Conservation (phyloP, 2,329 filamentous ascomycete species). For the Fusarium torreyae region DNA sequence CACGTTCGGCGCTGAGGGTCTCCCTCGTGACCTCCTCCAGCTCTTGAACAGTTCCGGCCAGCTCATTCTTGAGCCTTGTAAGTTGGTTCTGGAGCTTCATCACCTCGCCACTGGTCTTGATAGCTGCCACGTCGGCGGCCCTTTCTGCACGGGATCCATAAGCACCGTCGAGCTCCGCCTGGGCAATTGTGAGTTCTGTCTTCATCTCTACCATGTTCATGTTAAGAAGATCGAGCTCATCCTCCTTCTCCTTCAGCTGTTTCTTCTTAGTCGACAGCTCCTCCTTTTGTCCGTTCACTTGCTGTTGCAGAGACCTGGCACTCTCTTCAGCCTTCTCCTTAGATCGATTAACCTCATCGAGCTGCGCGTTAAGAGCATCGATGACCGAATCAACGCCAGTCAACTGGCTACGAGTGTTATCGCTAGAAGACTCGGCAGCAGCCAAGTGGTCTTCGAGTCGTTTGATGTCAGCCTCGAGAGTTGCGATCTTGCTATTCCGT, state of each 20-base stretch:
- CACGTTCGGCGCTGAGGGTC: slow-evolving; percentile 65
- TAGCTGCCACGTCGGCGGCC: slow-evolving; percentile 70
- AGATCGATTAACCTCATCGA: slow-evolving; percentile 51
- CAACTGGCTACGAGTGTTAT: slow-evolving; percentile 55
- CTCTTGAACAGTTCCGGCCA: slow-evolving; percentile 66
- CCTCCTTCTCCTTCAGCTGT: slow-evolving; percentile 64
- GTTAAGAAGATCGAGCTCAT: slow-evolving; percentile 66
- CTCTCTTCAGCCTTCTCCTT: slow-evolving; percentile 50
- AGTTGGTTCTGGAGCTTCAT: slow-evolving; percentile 64
- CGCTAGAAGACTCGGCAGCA: slow-evolving; percentile 57
- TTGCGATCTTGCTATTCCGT: slow-evolving; percentile 60
- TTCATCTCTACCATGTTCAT: slow-evolving; percentile 71
- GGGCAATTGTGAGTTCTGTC: slow-evolving; percentile 73
- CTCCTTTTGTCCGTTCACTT: slow-evolving; percentile 41
- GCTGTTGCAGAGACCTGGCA: slow-evolving; percentile 48
- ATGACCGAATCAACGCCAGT: slow-evolving; percentile 52
- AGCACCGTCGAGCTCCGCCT: slow-evolving; percentile 74
- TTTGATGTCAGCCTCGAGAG: slow-evolving; percentile 57
- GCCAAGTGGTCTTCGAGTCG: slow-evolving; percentile 47
- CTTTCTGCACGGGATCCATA: slow-evolving; percentile 73
- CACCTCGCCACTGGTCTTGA: slow-evolving; percentile 64
- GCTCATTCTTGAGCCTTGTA: slow-evolving; percentile 65
- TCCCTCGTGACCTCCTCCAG: slow-evolving; percentile 69
- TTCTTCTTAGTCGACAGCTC: slow-evolving; percentile 57
- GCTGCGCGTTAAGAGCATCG: slow-evolving; percentile 47